phyloP scores from a whole-genome alignment of 2,329 filamentous ascomycete genomes.

The Paramyrothecium roridum region DNA sequence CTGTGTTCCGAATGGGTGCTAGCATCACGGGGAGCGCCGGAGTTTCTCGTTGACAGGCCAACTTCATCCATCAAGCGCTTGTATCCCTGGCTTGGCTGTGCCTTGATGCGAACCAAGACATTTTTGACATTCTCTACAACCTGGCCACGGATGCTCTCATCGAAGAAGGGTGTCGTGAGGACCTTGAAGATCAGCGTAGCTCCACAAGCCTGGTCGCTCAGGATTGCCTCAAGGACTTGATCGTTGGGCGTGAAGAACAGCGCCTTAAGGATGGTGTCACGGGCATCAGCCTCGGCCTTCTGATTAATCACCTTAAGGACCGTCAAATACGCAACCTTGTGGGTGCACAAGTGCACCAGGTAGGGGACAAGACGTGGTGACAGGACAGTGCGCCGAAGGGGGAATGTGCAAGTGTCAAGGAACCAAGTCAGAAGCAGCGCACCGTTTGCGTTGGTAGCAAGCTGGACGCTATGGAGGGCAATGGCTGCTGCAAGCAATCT shows the following conservation, averaged over 20 bases:
- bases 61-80: conserved; percentile 99
- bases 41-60: conserved; percentile 69
- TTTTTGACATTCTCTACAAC: conserved; percentile 90
- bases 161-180: conserved; percentile 93
- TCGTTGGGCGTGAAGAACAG: conserved; percentile 91
- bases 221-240: conserved; percentile 81
- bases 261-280: conserved; percentile 84
- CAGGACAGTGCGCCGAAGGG: conserved; percentile 83
- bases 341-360: conserved; percentile 91
- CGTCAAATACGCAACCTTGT: conserved; percentile 96
- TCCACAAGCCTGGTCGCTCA: conserved; percentile 87
- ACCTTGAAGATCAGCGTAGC: conserved; percentile 98
- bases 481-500: conserved; percentile 91
- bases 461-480: conserved; percentile 92
- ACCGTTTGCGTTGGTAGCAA: conserved; percentile 94
- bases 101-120: conserved; percentile 86
- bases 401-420: conserved; percentile 95
- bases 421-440: conserved; percentile 95
- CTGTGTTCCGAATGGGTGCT: conserved; percentile 45
- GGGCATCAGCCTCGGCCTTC: conserved; percentile 87
- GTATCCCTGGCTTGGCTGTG: conserved; percentile 91
- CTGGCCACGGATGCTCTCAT: conserved; percentile 82
- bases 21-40: conserved; percentile 39
- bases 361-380: conserved; percentile 90
- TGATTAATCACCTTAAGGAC: conserved; percentile 99